Evolutionary conservation across 2,329 filamentous ascomycete species (phyloP).

Genomic region (Colletotrichum tanaceti): DNA sequence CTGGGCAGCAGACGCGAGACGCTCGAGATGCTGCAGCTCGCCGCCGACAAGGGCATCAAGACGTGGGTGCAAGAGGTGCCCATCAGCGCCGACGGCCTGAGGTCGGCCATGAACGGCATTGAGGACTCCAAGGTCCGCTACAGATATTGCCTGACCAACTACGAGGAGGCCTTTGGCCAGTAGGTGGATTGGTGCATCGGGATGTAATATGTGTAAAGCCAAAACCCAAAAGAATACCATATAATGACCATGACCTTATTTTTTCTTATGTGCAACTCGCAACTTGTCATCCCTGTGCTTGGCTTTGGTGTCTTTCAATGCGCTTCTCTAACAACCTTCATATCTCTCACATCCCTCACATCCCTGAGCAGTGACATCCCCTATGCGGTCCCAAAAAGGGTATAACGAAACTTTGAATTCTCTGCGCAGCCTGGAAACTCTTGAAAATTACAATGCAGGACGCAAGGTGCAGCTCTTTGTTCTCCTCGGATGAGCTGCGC

Average conservation of each 20-base stretch:
- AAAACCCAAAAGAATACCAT: conserved; percentile 27
- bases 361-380: too few relatives aligned
- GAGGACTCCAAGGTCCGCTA: conserved; percentile 79
- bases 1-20: conserved; percentile 77
- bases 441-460: too few relatives aligned
- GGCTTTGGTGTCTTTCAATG: too few relatives aligned
- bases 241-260: conserved; percentile 1
- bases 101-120: conserved; percentile 75
- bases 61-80: conserved; percentile 80
- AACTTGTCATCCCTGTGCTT: too few relatives aligned
- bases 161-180: conserved; percentile 73
- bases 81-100: conserved; percentile 77
- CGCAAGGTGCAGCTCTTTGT: too few relatives aligned
- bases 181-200: conserved; percentile 42
- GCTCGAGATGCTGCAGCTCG: conserved; percentile 77
- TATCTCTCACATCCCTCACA: too few relatives aligned
- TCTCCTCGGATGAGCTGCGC: too few relatives aligned
- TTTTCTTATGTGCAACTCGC: too few relatives aligned
- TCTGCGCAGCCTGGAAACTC: too few relatives aligned
- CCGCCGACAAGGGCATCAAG: conserved; percentile 75
- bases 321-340: too few relatives aligned
- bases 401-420: too few relatives aligned
- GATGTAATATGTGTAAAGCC: conserved; percentile 24
- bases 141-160: conserved; percentile 79
- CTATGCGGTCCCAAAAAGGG: too few relatives aligned